phyloP scores from a whole-genome alignment of 176 grass and related monocot species.

The Aegilops tauschii region DNA sequence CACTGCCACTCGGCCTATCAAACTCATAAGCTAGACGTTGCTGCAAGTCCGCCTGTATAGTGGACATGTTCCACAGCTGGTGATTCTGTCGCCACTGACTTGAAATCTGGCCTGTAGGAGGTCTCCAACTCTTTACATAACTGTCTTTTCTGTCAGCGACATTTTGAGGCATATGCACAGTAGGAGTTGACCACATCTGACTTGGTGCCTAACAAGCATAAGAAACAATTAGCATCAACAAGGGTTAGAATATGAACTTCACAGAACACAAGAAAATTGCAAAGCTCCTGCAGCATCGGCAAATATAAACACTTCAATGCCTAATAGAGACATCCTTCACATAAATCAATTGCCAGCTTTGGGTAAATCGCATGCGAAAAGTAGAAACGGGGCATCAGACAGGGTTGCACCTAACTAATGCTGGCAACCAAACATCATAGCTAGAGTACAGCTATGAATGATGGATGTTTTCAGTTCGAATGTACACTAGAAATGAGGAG shows the following conservation, averaged over 20 bases:
- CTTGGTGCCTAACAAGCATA: conserved; percentile 51
- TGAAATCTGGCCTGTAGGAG: conserved; percentile 63
- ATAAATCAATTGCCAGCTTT: neutral
- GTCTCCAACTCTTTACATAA: conserved; percentile 70
- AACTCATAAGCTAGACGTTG: conserved; percentile 96
- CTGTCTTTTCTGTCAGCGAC: conserved; percentile 61
- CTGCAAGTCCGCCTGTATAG: conserved; percentile 78
- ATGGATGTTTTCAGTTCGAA: neutral
- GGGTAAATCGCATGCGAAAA: conserved; percentile 31
- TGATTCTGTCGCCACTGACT: conserved; percentile 83
- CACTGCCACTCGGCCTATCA: conserved; percentile 77
- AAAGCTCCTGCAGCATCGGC: conserved; percentile 10
- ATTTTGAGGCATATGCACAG: conserved; percentile 51
- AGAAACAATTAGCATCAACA: neutral
- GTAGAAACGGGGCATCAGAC: conserved; percentile 2
- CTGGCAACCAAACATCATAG: conserved; percentile 18
- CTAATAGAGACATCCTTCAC: neutral
- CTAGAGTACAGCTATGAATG: neutral
- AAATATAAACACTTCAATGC: conserved; percentile 15
- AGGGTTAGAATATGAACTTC: conserved; percentile 19
- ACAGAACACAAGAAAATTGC: conserved; percentile 15
- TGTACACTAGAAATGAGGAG: neutral
- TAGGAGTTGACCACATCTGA: conserved; percentile 51
- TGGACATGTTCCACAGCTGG: conserved; percentile 70
- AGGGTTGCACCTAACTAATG: conserved; percentile 20